phyloP scores from a whole-genome alignment of 192 early-diverging fungal species.

The Anaeromyces robustus region DNA sequence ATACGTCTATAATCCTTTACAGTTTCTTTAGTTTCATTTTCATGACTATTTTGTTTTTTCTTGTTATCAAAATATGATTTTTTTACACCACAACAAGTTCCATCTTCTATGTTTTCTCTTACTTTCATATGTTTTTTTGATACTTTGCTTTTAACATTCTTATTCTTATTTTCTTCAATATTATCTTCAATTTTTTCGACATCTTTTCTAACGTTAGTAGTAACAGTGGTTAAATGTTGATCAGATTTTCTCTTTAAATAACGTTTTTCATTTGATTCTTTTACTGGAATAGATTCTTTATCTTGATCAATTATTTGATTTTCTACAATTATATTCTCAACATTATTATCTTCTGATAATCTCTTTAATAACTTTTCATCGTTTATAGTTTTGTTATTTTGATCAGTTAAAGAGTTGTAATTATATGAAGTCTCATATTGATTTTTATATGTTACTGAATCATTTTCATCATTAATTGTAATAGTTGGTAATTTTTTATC shows the following conservation, averaged over 20 bases:
- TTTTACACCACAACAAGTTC: background rate
- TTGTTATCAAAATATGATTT: background rate
- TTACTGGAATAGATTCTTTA: no score
- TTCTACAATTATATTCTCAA: no score
- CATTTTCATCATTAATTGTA: no score
- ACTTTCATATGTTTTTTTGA: background rate
- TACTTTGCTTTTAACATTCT: background rate
- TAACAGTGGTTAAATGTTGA: background rate
- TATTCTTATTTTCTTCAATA: no score
- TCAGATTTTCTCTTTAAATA: background rate
- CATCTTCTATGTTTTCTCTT: background rate
- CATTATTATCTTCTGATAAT: no score
- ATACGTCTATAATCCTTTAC: background rate
- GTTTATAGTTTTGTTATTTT: no score
- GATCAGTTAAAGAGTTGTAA: no score
- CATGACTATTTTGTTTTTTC: background rate
- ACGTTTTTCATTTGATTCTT: background rate
- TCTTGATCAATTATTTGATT: no score
- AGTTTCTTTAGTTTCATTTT: background rate
- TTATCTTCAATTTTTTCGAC: background rate
- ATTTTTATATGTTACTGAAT: no score
- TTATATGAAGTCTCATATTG: no score
- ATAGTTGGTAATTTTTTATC: background rate
- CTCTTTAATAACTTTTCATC: no score
- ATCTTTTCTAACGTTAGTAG: background rate